A percentile compares a stretch with the other conserved stretches of the same genome.
These are phyloP conservation scores for Hysterium pulicare DNA, from an alignment of 2,329 filamentous ascomycete genomes.

Conservation along the genomic window DNA sequence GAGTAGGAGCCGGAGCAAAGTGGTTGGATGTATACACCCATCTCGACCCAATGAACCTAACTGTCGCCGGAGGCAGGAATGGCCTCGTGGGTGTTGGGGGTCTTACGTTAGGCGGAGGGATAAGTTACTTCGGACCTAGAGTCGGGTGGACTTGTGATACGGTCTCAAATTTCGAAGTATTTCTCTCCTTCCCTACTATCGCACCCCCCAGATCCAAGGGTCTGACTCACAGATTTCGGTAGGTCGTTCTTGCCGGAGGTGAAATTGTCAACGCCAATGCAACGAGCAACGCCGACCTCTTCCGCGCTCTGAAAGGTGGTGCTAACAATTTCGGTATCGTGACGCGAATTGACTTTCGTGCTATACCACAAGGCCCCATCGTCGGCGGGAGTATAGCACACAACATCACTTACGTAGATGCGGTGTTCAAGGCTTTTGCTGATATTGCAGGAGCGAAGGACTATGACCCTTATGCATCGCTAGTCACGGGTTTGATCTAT, in stretches of 20 bases:
- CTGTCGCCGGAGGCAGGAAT: conserved; percentile 13
- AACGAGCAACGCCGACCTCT: conserved; percentile 26
- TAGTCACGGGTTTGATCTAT: not conserved
- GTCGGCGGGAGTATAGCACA: not conserved
- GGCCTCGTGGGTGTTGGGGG: too few species aligned
- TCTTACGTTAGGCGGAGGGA: too few species aligned
- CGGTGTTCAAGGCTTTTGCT: not conserved
- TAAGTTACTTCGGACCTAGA: too few species aligned
- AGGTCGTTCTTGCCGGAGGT: conserved; percentile 32
- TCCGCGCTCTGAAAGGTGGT: conserved; percentile 35
- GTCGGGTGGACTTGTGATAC: too few species aligned
- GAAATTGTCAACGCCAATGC: conserved; percentile 30
- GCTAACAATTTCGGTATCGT: conserved; percentile 38
- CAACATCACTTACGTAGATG: not conserved
- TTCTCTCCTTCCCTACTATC: too few species aligned
- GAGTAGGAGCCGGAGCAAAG: conserved; percentile 16
- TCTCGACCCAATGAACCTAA: conserved; percentile 28
- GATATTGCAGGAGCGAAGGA: not conserved
- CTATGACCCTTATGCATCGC: not conserved
- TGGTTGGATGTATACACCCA: conserved; percentile 23
- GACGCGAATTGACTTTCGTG: conserved; percentile 29
- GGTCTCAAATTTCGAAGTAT: too few species aligned
- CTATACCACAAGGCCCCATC: conserved; percentile 1
- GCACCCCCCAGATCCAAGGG: too few species aligned
- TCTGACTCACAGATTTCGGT: conserved; percentile 19